These are phyloP conservation scores for Thalassiosira livingstoniorum DNA, from an alignment of 352 stramenopile species.

Conservation along the genomic window DNA sequence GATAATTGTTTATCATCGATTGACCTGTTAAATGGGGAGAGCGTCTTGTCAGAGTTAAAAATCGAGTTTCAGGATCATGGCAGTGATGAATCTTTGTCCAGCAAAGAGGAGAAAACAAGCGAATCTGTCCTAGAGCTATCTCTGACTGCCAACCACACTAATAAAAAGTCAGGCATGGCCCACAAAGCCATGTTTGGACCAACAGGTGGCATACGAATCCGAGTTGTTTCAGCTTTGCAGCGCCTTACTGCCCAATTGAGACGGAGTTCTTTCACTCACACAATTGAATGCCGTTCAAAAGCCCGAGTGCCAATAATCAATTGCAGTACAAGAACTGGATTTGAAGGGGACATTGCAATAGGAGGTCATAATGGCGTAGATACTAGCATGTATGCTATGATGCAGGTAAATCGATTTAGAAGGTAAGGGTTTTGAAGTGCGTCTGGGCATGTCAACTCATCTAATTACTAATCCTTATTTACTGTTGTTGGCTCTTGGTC, in stretches of 20 bases:
- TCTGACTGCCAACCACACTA: conserved; percentile 24
- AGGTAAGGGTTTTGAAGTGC: conserved; percentile 55
- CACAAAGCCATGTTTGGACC: conserved; percentile 46
- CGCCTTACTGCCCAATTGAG: conserved; percentile 50
- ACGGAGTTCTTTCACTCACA: conserved; percentile 47
- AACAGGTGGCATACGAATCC: conserved; percentile 53
- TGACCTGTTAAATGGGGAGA: too few species aligned
- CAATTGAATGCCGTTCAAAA: conserved; percentile 56
- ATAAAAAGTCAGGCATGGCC: neutral
- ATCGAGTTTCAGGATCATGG: too few species aligned
- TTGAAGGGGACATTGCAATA: conserved; percentile 80
- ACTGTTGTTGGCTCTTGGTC: conserved; percentile 6
- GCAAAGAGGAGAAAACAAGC: neutral
- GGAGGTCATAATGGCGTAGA: conserved; percentile 79
- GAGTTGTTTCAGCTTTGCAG: conserved; percentile 57
- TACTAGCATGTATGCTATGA: conserved; percentile 70
- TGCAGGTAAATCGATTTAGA: conserved; percentile 62
- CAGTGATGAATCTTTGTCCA: neutral
- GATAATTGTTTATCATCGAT: too few species aligned
- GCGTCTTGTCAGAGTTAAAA: too few species aligned
- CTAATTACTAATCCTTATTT: neutral
- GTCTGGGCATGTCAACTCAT: neutral
- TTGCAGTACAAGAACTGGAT: conserved; percentile 69
- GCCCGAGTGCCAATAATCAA: conserved; percentile 80
- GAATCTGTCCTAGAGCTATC: conserved; percentile 43